Evolutionary conservation across 1,139 yeast genomes (phyloP).

Genomic region (Pichia sp.): DNA sequence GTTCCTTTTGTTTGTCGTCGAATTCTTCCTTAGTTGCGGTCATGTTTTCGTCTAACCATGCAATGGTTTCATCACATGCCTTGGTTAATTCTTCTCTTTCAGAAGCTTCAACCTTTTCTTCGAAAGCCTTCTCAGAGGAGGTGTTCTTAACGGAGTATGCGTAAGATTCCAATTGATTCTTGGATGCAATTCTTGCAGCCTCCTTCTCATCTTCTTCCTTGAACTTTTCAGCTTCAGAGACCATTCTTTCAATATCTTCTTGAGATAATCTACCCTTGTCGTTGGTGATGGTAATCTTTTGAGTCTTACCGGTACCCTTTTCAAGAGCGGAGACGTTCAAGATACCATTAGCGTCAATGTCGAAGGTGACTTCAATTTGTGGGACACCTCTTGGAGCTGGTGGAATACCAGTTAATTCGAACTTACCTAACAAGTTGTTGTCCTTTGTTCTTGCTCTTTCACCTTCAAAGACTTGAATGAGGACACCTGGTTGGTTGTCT

Average conservation of each 20-base stretch:
- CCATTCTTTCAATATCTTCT: slow-evolving; percentile 97
- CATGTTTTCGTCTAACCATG: slow-evolving; percentile 42
- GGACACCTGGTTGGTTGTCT: slow-evolving; percentile 98
- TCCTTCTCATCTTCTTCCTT: slow-evolving; percentile 96
- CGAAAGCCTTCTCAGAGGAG: slow-evolving; percentile 57
- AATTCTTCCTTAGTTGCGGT: slow-evolving; percentile 47
- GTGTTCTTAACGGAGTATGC: slow-evolving; percentile 93
- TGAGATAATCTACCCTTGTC: slow-evolving; percentile 97
- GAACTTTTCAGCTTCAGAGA: slow-evolving; percentile 95
- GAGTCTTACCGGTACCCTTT: slow-evolving; percentile 97
- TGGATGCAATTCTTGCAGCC: slow-evolving; percentile 97
- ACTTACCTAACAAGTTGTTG: slow-evolving; percentile 97
- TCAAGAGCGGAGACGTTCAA: slow-evolving; percentile 98
- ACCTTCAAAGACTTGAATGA: slow-evolving; percentile 99
- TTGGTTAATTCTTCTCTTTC: slow-evolving; percentile 37
- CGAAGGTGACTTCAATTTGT: slow-evolving; percentile 96
- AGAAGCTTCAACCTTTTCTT: slow-evolving; percentile 36
- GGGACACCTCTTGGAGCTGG: slow-evolving; percentile 99
- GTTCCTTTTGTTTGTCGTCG: slow-evolving; percentile 54
- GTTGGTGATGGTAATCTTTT: slow-evolving; percentile 98
- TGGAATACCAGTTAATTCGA: slow-evolving; percentile 96
- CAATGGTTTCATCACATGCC: slow-evolving; percentile 35
- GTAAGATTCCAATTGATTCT: slow-evolving; percentile 97
- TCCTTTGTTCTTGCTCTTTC: slow-evolving; percentile 99
- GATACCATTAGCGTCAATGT: slow-evolving; percentile 99